A percentile compares a stretch with the other conserved stretches of the same genome.
Evolutionary conservation across 2,329 filamentous ascomycete species (phyloP).

Genomic region (Cadophora sp.): DNA sequence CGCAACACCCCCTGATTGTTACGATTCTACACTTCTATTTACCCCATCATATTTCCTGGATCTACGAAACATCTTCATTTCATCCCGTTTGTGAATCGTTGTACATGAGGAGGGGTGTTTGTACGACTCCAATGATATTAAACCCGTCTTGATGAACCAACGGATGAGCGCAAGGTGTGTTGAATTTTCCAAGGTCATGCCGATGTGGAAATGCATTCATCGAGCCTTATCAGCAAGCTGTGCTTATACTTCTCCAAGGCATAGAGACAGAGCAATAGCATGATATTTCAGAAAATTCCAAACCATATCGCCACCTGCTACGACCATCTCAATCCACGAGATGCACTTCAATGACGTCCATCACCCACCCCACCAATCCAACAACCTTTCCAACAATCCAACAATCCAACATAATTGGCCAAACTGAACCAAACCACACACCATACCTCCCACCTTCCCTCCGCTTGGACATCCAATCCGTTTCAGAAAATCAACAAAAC

Average conservation of each 20-base stretch:
- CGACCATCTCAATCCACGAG: not conserved
- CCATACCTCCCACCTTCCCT: not conserved
- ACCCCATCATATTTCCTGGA: not conserved
- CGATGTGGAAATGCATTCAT: too few species aligned
- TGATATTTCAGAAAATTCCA: not conserved
- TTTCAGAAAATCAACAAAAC: not conserved
- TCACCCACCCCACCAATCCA: too few species aligned
- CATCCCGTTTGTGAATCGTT: not conserved
- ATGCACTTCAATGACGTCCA: not conserved
- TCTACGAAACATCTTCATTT: too few species aligned
- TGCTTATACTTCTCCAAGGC: too few species aligned
- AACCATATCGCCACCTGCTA: not conserved
- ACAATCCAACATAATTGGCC: not conserved
- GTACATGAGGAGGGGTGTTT: not conserved
- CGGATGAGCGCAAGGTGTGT: not conserved
- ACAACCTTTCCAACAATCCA: not conserved
- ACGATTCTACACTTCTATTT: not conserved
- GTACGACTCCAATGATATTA: not conserved
- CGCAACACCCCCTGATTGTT: not conserved
- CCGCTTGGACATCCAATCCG: not conserved
- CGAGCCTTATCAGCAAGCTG: too few species aligned
- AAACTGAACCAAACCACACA: too few species aligned
- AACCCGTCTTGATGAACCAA: not conserved
- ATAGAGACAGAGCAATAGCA: too few species aligned
- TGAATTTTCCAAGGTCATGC: not conserved